Evolutionary conservation across 345 rosid genomes (phyloP).

Genomic region (Salix dunnii): DNA sequence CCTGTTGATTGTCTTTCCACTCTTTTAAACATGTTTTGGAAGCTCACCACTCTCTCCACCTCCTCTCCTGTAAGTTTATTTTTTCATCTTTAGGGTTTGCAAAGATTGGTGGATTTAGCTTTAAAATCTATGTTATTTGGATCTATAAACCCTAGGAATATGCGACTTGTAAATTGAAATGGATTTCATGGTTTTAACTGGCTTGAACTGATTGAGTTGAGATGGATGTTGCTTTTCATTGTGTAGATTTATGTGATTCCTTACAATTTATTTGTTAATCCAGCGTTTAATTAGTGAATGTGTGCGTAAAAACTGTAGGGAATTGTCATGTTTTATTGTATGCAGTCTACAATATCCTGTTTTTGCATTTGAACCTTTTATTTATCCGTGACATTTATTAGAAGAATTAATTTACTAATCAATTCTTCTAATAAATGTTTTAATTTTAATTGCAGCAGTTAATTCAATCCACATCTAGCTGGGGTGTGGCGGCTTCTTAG

Average conservation of each 20-base stretch:
- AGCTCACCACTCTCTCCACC: slow-evolving; percentile 78
- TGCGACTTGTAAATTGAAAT: background rate
- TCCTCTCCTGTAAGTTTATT: slow-evolving; percentile 80
- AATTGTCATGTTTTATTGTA: background rate
- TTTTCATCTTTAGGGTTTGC: background rate
- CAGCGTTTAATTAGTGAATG: background rate
- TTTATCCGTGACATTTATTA: background rate
- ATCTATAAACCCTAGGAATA: background rate
- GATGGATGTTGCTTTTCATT: background rate
- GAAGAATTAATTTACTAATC: background rate
- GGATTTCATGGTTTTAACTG: background rate
- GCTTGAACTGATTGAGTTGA: background rate
- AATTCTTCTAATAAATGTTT: background rate
- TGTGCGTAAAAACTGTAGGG: background rate
- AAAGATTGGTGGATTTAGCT: slow-evolving; percentile 5
- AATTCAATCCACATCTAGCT: background rate
- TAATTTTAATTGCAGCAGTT: background rate
- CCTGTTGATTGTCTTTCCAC: slow-evolving; percentile 21
- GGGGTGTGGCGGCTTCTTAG: background rate
- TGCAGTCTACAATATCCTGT: background rate
- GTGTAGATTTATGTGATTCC: background rate
- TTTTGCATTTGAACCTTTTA: background rate
- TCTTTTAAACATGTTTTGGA: slow-evolving; percentile 76
- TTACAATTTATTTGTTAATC: background rate
- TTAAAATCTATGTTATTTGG: background rate